A percentile compares a stretch with the other conserved stretches of the same genome.
Conservation (phyloP, 345 rosid species). For the Schrenkiella parvula region DNA sequence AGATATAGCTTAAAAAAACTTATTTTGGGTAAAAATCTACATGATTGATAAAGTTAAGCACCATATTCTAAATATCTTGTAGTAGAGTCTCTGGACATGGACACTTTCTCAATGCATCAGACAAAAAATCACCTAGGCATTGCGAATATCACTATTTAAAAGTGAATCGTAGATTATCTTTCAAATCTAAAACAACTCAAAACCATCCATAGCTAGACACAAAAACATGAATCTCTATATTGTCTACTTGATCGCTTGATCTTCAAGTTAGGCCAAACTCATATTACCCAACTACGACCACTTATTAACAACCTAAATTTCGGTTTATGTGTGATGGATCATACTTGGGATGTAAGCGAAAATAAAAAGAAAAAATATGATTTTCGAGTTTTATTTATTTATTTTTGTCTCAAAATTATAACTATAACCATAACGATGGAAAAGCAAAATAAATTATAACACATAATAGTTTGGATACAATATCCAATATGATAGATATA, state of each 20-base stretch:
- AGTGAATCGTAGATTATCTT: slow-evolving; percentile 19
- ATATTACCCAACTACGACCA: background rate
- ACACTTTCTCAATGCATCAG: slow-evolving; percentile 1
- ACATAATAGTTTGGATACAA: background rate
- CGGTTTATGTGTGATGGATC: background rate
- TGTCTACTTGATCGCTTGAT: slow-evolving; percentile 10
- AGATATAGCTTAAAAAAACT: background rate
- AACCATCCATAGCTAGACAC: slow-evolving; percentile 26
- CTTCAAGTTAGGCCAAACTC: background rate
- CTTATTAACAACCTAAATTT: background rate
- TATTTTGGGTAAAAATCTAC: background rate
- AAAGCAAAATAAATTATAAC: too few relatives aligned
- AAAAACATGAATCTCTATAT: slow-evolving; percentile 29
- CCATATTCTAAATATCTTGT: slow-evolving; percentile 17
- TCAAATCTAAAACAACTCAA: slow-evolving; percentile 11
- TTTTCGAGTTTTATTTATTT: background rate
- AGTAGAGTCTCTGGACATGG: slow-evolving; percentile 1
- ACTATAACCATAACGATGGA: background rate
- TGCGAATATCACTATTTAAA: slow-evolving; percentile 17
- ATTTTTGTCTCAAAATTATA: background rate
- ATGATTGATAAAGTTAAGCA: background rate
- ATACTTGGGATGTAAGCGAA: background rate
- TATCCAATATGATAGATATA: background rate
- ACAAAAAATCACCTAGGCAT: background rate
- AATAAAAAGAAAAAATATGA: background rate